Base-by-base conservation (phyloP, 148 eudicot genomes). In the Beta vulgaris region DNA sequence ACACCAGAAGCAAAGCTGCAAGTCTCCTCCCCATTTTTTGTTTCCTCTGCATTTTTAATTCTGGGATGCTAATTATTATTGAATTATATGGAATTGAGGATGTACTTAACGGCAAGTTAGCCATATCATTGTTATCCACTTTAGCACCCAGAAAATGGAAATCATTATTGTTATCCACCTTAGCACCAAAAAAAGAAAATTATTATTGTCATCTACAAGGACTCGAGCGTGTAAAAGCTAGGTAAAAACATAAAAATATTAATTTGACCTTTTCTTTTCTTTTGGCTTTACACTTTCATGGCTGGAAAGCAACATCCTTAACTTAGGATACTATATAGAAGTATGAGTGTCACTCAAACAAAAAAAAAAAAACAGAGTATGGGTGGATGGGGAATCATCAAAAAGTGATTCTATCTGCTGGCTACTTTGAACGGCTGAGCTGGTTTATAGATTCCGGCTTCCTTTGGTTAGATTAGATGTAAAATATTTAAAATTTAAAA, bases 1-100 rank as follows among this genome's bases (percentile, higher is more conserved):
- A 26, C 35, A 51, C 6, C 40, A 70, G 66, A 21, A 75, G 42
- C 59, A 80, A 63, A 80, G 76, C 72, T 28, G 46, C 26, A 21
- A 35, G n/a, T 42, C 29, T 53, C 25, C 53, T 66, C 59, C 13
- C 72, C 74, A 75, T 65, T 73, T 59, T 73, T 29, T 10, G 28
- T 28, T 11, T 35, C n/a, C 37, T 35, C 11, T 25, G 1, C 1
- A n/a, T 21, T 42, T 39, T 57, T 15, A 1, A 7, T 28, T 39
- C 42, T 49, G 40, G 26, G 31, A 34, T 49, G 0, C 3, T 19
- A 11, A 25, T 26, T 12, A 13, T 4, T 51, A 25, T 6, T 0
- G 23, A 19, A 40, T 28, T 23, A 40, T 28, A 44, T 31, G 21
- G 14, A 26, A 55, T 51, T 34, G 25, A 35, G 39, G 3, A 36